Evolutionary conservation across 495 filamentous ascomycete genomes (phyloP).

Genomic region (Xylaria castorea): DNA sequence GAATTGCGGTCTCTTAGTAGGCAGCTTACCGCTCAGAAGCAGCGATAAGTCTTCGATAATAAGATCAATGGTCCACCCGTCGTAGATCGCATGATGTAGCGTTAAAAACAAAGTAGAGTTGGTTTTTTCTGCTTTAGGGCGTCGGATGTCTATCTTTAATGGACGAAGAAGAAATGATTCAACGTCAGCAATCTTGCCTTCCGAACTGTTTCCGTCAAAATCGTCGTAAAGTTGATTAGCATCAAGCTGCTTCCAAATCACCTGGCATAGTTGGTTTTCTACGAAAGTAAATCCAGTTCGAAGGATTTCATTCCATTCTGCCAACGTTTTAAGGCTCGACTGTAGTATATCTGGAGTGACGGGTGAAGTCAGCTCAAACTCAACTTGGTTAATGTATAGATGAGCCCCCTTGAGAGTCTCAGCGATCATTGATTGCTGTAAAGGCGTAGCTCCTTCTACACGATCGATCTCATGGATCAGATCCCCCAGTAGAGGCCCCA

Average conservation of each 20-base stretch:
- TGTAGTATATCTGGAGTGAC: constrained; percentile 19
- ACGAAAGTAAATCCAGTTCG: constrained; percentile 70
- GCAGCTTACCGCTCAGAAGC: constrained; percentile 41
- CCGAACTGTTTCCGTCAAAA: constrained; percentile 34
- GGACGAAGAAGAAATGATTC: constrained; percentile 61
- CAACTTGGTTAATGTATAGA: constrained; percentile 78
- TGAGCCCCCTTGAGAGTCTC: constrained; percentile 63
- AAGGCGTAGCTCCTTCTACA: constrained; percentile 67
- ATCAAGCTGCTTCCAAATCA: constrained; percentile 63
- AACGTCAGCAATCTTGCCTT: constrained; percentile 21
- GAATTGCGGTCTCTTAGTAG: constrained; percentile 58
- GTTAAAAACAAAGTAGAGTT: constrained; percentile 33
- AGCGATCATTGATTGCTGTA: constrained; percentile 78
- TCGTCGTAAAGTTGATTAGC: constrained; percentile 50
- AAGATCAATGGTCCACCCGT: constrained; percentile 83
- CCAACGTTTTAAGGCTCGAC: constrained; percentile 39
- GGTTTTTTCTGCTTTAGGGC: constrained; percentile 7
- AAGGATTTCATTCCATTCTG: constrained; percentile 67
- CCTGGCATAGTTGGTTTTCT: constrained; percentile 60
- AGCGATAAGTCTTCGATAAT: constrained; percentile 66
- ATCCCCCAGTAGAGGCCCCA: constrained; percentile 34
- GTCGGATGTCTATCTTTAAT: constrained; percentile 60
- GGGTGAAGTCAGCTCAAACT: constrained; percentile 56
- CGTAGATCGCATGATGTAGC: constrained; percentile 80
- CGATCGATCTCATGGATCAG: constrained; percentile 50